Percentiles rank a stretch among this genome's conserved stretches.
Evolutionary conservation across 2,329 filamentous ascomycete genomes (phyloP).

Genomic region (Apiospora kogelbergensis): DNA sequence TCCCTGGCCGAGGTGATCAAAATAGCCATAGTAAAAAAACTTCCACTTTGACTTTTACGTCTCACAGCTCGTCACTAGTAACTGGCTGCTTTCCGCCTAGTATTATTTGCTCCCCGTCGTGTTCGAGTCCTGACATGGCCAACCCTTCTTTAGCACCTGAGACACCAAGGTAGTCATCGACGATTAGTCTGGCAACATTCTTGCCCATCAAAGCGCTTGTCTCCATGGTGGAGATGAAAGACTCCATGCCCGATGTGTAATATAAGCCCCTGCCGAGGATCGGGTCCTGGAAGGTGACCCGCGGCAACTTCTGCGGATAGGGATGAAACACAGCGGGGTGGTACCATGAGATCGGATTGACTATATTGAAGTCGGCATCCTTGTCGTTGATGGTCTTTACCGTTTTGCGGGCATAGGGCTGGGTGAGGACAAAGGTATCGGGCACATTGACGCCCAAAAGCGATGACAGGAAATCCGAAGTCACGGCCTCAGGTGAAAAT

Average conservation of each 20-base stretch:
- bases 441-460: constrained; percentile 52
- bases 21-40: background rate
- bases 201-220: constrained; percentile 89
- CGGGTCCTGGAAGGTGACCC: constrained; percentile 83
- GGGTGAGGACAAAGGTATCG: constrained; percentile 32
- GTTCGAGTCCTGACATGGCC: background rate
- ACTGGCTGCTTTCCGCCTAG: background rate
- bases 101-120: background rate
- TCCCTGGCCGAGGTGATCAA: background rate
- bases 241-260: constrained; percentile 78
- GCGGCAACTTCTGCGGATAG: constrained; percentile 83
- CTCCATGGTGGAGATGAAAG: constrained; percentile 97
- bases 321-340: constrained; percentile 76
- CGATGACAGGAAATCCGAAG: constrained; percentile 50
- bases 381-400: constrained; percentile 17
- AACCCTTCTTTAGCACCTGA: background rate
- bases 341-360: constrained; percentile 70
- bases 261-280: constrained; percentile 67
- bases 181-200: constrained; percentile 74
- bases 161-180: constrained; percentile 51
- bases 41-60: background rate
- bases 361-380: constrained; percentile 28
- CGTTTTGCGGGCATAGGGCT: too few relatives aligned
- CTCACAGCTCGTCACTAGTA: background rate
- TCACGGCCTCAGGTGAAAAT: constrained; percentile 57